Conservation (phyloP, 2,329 filamentous ascomycete genomes). For the Didymella segeticola region DNA sequence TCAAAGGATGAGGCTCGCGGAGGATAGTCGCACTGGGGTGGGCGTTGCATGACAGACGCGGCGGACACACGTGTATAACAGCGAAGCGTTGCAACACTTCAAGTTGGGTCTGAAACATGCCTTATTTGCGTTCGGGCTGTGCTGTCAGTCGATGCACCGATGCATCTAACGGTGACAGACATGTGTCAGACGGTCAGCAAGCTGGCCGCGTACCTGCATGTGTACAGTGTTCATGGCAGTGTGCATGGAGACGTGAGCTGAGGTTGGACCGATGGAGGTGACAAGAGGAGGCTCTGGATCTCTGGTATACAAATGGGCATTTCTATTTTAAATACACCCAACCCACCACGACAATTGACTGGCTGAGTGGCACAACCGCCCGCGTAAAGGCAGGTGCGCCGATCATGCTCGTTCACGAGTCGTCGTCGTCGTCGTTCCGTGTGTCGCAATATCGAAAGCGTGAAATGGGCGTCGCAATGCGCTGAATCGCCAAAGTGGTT, state of each 20-base stretch:
- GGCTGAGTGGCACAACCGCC: not conserved
- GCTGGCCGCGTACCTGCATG: conserved; percentile 30
- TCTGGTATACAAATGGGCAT: not conserved
- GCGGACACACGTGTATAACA: conserved; percentile 15
- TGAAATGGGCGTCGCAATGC: conserved; percentile 5
- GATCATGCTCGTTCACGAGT: conserved; percentile 1
- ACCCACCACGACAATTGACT: not conserved
- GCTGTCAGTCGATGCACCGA: conserved; percentile 4
- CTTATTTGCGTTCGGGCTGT: conserved; percentile 14
- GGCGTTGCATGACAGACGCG: conserved; percentile 3
- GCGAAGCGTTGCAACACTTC: not conserved
- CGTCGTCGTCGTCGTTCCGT: conserved; percentile 7
- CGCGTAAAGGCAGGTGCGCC: conserved; percentile 1
- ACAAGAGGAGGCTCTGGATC: too few species aligned
- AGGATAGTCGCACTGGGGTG: not conserved
- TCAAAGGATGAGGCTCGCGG: not conserved
- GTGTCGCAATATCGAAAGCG: conserved; percentile 3
- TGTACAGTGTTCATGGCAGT: not conserved
- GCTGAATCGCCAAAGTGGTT: conserved; percentile 15
- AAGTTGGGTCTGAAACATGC: conserved; percentile 10
- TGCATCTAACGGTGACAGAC: conserved; percentile 9
- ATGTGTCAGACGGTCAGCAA: conserved; percentile 18
- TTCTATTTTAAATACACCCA: not conserved
- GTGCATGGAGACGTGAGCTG: not conserved
- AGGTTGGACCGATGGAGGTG: not conserved